These are phyloP conservation scores for Cercophora samala DNA, from an alignment of 495 filamentous ascomycete species.

Conservation along the genomic window DNA sequence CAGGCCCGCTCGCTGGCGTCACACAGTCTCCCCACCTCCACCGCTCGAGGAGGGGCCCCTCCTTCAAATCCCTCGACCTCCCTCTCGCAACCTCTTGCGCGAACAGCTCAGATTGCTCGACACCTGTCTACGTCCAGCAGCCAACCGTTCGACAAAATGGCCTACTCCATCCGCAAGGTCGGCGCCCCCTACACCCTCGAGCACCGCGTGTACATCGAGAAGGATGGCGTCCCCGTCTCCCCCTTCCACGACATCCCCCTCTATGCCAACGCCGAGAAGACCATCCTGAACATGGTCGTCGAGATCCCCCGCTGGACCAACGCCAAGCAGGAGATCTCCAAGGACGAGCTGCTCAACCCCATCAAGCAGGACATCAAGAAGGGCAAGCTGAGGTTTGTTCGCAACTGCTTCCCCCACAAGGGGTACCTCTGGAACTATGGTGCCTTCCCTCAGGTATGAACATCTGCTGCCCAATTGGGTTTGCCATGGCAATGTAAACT, in stretches of 20 bases:
- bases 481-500: no score
- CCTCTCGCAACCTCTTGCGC: slow-evolving; percentile 20
- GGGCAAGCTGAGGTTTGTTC: slow-evolving; percentile 92
- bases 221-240: slow-evolving; percentile 89
- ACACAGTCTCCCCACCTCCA: slow-evolving; percentile 25
- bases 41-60: slow-evolving; percentile 39
- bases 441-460: slow-evolving; percentile 82
- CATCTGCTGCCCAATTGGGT: no score
- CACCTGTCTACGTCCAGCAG: slow-evolving; percentile 45
- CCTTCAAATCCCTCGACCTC: slow-evolving; percentile 31
- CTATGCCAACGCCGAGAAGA: slow-evolving; percentile 91
- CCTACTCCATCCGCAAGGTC: slow-evolving; percentile 77
- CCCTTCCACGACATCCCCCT: slow-evolving; percentile 99
- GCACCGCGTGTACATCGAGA: slow-evolving; percentile 96
- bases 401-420: slow-evolving; percentile 99
- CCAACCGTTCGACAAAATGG: slow-evolving; percentile 43
- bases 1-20: slow-evolving; percentile 32
- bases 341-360: slow-evolving; percentile 94
- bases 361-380: slow-evolving; percentile 93
- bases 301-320: slow-evolving; percentile 99
- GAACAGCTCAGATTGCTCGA: slow-evolving; percentile 52
- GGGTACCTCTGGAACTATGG: slow-evolving; percentile 99
- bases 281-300: slow-evolving; percentile 96
- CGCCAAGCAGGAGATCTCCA: slow-evolving; percentile 96
- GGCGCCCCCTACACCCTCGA: slow-evolving; percentile 89